A percentile compares a stretch with the other conserved stretches of the same genome.
phyloP scores from a whole-genome alignment of 2,329 filamentous ascomycete species.

The Eurotiales sp. region DNA sequence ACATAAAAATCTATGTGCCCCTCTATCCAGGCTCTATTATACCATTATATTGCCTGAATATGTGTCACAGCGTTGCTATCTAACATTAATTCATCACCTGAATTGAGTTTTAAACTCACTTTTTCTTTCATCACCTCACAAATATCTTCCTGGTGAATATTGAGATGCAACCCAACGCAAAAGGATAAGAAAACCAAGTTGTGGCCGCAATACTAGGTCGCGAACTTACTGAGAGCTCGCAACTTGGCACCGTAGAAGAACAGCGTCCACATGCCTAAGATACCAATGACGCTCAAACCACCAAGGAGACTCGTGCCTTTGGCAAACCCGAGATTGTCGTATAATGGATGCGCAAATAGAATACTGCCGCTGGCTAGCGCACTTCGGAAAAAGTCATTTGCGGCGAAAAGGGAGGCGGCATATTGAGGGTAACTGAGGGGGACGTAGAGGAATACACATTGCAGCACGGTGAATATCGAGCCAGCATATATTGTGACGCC shows the following conservation, averaged over 20 bases:
- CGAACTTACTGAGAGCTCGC: neutral
- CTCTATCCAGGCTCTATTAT: too few species aligned
- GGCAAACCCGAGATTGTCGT: slow-evolving; percentile 24
- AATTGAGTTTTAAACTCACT: too few species aligned
- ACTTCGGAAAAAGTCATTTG: slow-evolving; percentile 29
- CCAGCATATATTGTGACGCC: slow-evolving; percentile 41
- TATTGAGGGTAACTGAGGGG: slow-evolving; percentile 32
- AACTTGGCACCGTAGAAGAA: neutral
- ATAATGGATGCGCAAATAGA: slow-evolving; percentile 28
- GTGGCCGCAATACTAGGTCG: too few species aligned
- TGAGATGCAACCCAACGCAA: too few species aligned
- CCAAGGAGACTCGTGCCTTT: slow-evolving; percentile 28
- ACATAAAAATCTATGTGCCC: too few species aligned
- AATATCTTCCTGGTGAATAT: too few species aligned
- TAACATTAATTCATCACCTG: too few species aligned
- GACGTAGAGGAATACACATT: slow-evolving; percentile 42
- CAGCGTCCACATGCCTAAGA: slow-evolving; percentile 16
- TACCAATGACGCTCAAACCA: slow-evolving; percentile 35
- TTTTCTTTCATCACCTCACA: too few species aligned
- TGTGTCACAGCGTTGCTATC: too few species aligned
- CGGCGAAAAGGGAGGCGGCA: slow-evolving; percentile 32
- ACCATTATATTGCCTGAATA: too few species aligned
- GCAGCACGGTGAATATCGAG: slow-evolving; percentile 38
- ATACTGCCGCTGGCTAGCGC: slow-evolving; percentile 32
- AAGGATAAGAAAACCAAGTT: too few species aligned